Base-by-base conservation (phyloP, 2,329 filamentous ascomycete genomes). In the Talaromyces funiculosus region DNA sequence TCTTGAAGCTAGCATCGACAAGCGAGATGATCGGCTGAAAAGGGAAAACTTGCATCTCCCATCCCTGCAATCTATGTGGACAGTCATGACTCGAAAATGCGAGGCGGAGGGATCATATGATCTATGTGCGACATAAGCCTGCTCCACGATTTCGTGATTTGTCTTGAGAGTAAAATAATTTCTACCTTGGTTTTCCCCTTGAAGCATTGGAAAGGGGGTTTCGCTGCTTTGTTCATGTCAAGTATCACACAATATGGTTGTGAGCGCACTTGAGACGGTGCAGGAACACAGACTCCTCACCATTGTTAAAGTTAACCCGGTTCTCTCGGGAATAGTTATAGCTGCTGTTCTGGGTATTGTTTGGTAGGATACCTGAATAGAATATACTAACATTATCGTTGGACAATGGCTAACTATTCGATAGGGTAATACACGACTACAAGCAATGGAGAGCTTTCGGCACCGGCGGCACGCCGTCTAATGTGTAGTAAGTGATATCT, bases 341-440 rank as follows among this genome's bases (percentile, higher is more conserved):
- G 18, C 37, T n/a, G 59, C 18, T 18, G n/a, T 31, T 10, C 14
- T 61, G 29, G 35, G 43, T 20, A 53, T 26, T 35, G 37, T 33
- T 35, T 61, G 59, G 53, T 61, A 61, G 20, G 53, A 22, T 38
- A 26, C 2, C 10, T 29, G 14, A 8, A 9, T 22, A 12, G 20
- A 12, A 9, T 7, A 49, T 12, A 31, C 4, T 8, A 24, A 22
- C 2, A 10, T 3, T 24, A 20, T 49, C 33, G 10, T 22, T 22
- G 2, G 10, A 22, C 16, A n/a, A 16, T 18, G 18, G 14, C 26
- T 51, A 26, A 51, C 26, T 31, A n/a, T 12, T 53, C 3, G 12
- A 24, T 31, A 61, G 60, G 60, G 29, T 55, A 10, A 33, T 58
- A 18, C 45, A 53, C 42, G 60, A 61, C 33, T 61, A 61, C 37